phyloP scores from a whole-genome alignment of 2,329 filamentous ascomycete species.

The Claviceps purpurea region DNA sequence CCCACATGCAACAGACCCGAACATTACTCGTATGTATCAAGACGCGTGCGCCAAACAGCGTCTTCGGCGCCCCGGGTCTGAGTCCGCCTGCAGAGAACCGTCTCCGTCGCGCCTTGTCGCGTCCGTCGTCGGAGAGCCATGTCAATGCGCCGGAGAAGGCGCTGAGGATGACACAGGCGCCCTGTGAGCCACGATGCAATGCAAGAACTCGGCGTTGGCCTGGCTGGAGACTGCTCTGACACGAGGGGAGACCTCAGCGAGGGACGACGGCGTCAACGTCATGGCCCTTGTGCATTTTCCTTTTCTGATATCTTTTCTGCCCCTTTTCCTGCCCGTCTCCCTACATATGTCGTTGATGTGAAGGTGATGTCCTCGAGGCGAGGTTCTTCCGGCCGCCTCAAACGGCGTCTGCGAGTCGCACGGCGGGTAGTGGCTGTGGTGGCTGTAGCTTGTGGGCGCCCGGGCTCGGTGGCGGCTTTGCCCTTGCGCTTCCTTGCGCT shows the following conservation, averaged over 20 bases:
- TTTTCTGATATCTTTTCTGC: not conserved
- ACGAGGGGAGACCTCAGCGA: too few species aligned
- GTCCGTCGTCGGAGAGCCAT: not conserved
- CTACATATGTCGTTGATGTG: not conserved
- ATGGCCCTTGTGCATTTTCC: not conserved
- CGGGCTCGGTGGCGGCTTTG: constrained; percentile 6
- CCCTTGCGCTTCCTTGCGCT: constrained; percentile 7
- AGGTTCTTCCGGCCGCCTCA: not conserved
- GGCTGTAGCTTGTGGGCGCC: not conserved
- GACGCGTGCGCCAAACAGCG: not conserved
- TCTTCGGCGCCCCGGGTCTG: not conserved
- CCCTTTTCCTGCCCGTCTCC: not conserved
- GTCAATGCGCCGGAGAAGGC: not conserved
- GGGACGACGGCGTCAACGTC: too few species aligned
- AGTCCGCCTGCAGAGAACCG: not conserved
- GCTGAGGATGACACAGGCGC: too few species aligned
- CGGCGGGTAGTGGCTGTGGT: not conserved
- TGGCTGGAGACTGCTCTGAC: too few species aligned
- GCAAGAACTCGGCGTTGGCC: too few species aligned
- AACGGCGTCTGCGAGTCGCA: constrained; percentile 1
- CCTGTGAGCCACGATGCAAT: not conserved
- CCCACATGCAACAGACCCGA: not conserved
- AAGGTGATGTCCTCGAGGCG: not conserved
- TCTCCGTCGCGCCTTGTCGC: not conserved
- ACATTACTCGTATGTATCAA: not conserved